These are phyloP conservation scores for Claviceps capensis DNA, from an alignment of 2,329 filamentous ascomycete genomes.

Conservation along the genomic window DNA sequence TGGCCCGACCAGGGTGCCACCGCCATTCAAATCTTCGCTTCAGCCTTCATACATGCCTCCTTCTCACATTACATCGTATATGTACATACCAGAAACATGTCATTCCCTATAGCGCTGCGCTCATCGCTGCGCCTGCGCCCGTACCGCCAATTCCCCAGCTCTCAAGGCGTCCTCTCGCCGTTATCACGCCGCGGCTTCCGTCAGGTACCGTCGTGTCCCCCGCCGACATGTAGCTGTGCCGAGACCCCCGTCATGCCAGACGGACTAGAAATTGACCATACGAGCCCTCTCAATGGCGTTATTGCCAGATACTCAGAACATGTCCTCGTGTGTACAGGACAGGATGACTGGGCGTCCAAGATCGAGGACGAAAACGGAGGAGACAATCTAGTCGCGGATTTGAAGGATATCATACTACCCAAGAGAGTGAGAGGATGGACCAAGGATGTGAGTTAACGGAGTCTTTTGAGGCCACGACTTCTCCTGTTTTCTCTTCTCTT, in stretches of 20 bases:
- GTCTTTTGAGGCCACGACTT: not conserved
- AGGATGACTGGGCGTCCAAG: slow-evolving; percentile 64
- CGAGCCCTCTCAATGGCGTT: slow-evolving; percentile 56
- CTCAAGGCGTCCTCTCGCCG: not conserved
- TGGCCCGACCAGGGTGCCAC: not conserved
- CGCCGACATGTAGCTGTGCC: slow-evolving; percentile 65
- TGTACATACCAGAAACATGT: not conserved
- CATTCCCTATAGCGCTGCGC: slow-evolving; percentile 1
- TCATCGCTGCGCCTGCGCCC: not conserved
- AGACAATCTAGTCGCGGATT: slow-evolving; percentile 53
- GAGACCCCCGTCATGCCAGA: slow-evolving; percentile 48
- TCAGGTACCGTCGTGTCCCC: slow-evolving; percentile 48
- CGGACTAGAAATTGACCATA: slow-evolving; percentile 61
- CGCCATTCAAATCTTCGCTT: too few species aligned
- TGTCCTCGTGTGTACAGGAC: slow-evolving; percentile 69
- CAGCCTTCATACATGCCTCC: too few species aligned
- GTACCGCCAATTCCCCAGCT: not conserved
- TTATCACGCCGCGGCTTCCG: slow-evolving; percentile 16
- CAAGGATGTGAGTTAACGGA: slow-evolving; percentile 42
- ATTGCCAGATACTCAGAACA: slow-evolving; percentile 73
- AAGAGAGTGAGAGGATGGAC: slow-evolving; percentile 48
- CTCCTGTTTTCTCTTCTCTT: not conserved
- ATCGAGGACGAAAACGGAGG: slow-evolving; percentile 69
- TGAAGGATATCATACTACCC: slow-evolving; percentile 48
- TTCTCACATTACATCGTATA: too few species aligned